These are phyloP conservation scores for Suillus discolor DNA, from an alignment of 768 basidiomycete species.

Conservation along the genomic window DNA sequence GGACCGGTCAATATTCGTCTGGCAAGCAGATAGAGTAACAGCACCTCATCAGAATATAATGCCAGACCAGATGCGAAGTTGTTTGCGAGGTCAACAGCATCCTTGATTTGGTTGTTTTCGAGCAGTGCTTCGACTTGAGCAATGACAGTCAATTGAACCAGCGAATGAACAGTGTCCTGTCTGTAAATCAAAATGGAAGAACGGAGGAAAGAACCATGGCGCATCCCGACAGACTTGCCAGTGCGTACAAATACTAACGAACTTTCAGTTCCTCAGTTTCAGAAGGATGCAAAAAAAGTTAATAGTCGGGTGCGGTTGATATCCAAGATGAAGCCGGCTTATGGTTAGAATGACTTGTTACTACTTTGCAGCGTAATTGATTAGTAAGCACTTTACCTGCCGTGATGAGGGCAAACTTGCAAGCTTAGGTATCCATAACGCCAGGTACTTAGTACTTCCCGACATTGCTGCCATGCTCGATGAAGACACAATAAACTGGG, in stretches of 20 bases:
- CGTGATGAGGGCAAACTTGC: background rate
- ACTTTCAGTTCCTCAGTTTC: background rate
- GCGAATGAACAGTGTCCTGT: slow-evolving; percentile 58
- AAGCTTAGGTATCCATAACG: background rate
- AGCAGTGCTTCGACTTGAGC: slow-evolving; percentile 74
- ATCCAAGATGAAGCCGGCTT: background rate
- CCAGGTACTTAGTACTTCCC: background rate
- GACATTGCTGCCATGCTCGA: background rate
- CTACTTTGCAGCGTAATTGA: background rate
- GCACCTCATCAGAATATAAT: slow-evolving; percentile 11
- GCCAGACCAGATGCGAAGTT: slow-evolving; percentile 61
- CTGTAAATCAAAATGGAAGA: slow-evolving; percentile 71
- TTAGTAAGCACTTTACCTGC: background rate
- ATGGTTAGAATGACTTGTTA: background rate
- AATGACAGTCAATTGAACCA: slow-evolving; percentile 71
- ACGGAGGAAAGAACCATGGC: slow-evolving; percentile 52
- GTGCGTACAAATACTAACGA: background rate
- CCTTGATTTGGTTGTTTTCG: slow-evolving; percentile 62
- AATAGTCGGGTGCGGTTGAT: background rate
- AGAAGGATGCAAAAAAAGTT: background rate
- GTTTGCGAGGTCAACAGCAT: slow-evolving; percentile 66
- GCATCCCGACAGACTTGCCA: slow-evolving; percentile 19
- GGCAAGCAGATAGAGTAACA: slow-evolving; percentile 8
- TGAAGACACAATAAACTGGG: slow-evolving; percentile 37
- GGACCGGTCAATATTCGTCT: background rate